A percentile compares a stretch with the other conserved stretches of the same genome.
These are phyloP conservation scores for Aspergillus saccharolyticus DNA, from an alignment of 495 filamentous ascomycete species.

Conservation along the genomic window DNA sequence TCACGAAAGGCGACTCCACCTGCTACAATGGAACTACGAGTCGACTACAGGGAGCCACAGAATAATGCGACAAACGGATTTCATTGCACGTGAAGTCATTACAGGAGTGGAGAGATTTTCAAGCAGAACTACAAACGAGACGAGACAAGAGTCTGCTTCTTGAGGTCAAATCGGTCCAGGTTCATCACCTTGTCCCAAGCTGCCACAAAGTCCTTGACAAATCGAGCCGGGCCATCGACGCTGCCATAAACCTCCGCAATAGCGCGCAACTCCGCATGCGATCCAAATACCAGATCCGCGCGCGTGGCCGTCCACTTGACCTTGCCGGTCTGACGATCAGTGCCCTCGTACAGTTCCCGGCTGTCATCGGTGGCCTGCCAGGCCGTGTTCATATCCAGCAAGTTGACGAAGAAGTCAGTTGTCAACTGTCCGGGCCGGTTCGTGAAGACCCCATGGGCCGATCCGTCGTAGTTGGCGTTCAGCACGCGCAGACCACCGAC, in stretches of 20 bases:
- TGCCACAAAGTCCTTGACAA: constrained; percentile 63
- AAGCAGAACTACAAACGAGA: background rate
- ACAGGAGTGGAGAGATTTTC: background rate
- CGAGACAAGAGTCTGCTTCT: background rate
- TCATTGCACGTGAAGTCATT: background rate
- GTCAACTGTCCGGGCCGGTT: constrained; percentile 57
- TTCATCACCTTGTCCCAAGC: constrained; percentile 71
- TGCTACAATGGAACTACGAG: too few relatives aligned
- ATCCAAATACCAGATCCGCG: constrained; percentile 64
- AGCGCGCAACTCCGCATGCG: constrained; percentile 65
- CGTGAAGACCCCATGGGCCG: constrained; percentile 58
- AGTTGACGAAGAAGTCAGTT: constrained; percentile 73
- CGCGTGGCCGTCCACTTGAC: constrained; percentile 66
- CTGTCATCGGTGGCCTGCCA: constrained; percentile 51
- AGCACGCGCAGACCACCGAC: constrained; percentile 63
- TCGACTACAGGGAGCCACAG: background rate
- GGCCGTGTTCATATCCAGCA: constrained; percentile 58
- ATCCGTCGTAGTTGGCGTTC: constrained; percentile 62
- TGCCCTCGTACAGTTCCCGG: constrained; percentile 55
- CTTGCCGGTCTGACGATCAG: constrained; percentile 59
- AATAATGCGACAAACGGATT: background rate
- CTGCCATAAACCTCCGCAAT: constrained; percentile 61
- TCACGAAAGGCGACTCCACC: too few relatives aligned
- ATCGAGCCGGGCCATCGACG: constrained; percentile 50
- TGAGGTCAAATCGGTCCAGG: constrained; percentile 60